phyloP scores from a whole-genome alignment of 495 filamentous ascomycete genomes.

The Xylaria cubensis region DNA sequence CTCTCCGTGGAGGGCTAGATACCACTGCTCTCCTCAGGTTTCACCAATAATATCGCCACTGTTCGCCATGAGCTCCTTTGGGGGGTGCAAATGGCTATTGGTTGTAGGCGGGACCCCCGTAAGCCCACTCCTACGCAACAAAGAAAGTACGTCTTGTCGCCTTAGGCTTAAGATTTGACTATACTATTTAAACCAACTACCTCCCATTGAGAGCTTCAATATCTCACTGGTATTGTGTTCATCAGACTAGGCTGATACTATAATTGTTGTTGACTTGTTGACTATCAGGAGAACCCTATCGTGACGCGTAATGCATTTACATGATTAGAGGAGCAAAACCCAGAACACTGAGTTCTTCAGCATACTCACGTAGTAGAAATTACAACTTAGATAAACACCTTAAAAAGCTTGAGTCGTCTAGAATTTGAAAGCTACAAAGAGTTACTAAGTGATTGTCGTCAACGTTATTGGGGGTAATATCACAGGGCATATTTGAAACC shows the following conservation, averaged over 20 bases:
- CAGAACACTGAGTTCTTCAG: background rate
- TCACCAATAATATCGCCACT: background rate
- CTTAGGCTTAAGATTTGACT: background rate
- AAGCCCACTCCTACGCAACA: slow-evolving; percentile 2
- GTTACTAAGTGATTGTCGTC: background rate
- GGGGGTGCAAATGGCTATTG: background rate
- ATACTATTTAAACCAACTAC: background rate
- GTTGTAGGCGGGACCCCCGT: background rate
- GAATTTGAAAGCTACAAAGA: background rate
- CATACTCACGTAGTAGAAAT: background rate
- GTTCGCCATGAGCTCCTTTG: background rate
- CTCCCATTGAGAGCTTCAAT: background rate
- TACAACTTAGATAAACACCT: background rate
- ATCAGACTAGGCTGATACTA: background rate
- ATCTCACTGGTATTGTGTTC: background rate
- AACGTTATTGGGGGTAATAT: background rate
- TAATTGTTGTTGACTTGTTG: background rate
- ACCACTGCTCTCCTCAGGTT: background rate
- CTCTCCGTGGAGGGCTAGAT: background rate
- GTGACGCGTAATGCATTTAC: background rate
- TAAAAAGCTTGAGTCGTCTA: background rate
- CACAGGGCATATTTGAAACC: background rate
- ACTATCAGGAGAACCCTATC: background rate
- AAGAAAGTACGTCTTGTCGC: background rate
- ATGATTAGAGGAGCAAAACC: background rate